Evolutionary conservation across 441 rosid genomes (phyloP).

Genomic region (Pelargonium myrrhifolium): DNA sequence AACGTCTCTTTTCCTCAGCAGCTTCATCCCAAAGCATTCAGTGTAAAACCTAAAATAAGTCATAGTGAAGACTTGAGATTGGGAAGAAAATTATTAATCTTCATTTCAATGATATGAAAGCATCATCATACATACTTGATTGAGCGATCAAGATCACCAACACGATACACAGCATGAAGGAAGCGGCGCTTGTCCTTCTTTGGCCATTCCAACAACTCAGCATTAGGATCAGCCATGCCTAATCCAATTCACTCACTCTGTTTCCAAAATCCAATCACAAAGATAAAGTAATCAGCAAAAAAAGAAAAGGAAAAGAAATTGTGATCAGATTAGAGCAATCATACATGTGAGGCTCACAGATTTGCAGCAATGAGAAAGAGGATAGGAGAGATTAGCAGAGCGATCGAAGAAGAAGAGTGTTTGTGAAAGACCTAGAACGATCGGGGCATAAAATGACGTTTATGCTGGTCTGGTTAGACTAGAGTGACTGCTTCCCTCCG

Average conservation of each 20-base stretch:
- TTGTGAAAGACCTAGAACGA: neutral
- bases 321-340: neutral
- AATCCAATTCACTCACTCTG: conserved; percentile 1
- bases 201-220: conserved; percentile 76
- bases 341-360: neutral
- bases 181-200: conserved; percentile 80
- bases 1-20: conserved; percentile 81
- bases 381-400: neutral
- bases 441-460: neutral
- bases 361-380: neutral
- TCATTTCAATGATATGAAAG: neutral
- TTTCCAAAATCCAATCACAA: conserved; percentile 1
- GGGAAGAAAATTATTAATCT: neutral
- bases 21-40: conserved; percentile 90
- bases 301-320: neutral
- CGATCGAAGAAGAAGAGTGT: neutral
- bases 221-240: conserved; percentile 49
- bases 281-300: neutral
- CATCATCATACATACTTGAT: conserved; percentile 41
- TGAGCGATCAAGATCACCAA: conserved; percentile 87
- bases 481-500: neutral
- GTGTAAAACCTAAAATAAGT: conserved; percentile 64
- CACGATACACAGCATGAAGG: conserved; percentile 88
- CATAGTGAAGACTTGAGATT: neutral
- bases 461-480: neutral